Conservation (phyloP, 2,329 filamentous ascomycete species). For the Exophiala bonariae region DNA sequence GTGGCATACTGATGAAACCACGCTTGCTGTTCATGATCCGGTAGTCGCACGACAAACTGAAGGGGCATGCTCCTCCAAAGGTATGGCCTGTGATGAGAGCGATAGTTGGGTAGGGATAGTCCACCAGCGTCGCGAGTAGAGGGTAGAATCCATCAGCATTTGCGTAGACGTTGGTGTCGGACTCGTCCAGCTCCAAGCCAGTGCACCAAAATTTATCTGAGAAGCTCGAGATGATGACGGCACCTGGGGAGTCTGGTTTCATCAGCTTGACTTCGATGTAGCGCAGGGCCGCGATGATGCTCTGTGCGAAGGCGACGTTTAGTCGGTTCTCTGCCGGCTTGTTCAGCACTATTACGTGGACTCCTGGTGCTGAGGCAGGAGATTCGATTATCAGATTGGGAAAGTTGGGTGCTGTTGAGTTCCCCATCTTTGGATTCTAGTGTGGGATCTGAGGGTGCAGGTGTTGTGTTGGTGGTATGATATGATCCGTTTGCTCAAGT, state of each 20-base stretch:
- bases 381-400: constrained; percentile 25
- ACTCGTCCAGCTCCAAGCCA: constrained; percentile 49
- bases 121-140: constrained; percentile 49
- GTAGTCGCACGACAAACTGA: constrained; percentile 50
- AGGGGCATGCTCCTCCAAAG: constrained; percentile 51
- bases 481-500: no score
- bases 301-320: constrained; percentile 52
- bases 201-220: constrained; percentile 49
- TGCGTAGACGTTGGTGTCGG: constrained; percentile 52
- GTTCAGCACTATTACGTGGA: constrained; percentile 56
- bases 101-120: constrained; percentile 51
- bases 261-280: constrained; percentile 46
- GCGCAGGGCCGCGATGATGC: constrained; percentile 52
- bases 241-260: constrained; percentile 49
- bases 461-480: no score
- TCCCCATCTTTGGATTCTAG: neutral
- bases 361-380: constrained; percentile 31
- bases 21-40: constrained; percentile 48
- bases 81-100: constrained; percentile 51
- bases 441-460: no score
- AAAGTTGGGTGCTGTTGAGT: constrained; percentile 21
- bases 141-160: constrained; percentile 61
- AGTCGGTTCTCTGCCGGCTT: constrained; percentile 57
- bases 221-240: constrained; percentile 54
- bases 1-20: constrained; percentile 53